Conservation (phyloP, 2,329 filamentous ascomycete genomes). For the Raffaelea ambrosiae region DNA sequence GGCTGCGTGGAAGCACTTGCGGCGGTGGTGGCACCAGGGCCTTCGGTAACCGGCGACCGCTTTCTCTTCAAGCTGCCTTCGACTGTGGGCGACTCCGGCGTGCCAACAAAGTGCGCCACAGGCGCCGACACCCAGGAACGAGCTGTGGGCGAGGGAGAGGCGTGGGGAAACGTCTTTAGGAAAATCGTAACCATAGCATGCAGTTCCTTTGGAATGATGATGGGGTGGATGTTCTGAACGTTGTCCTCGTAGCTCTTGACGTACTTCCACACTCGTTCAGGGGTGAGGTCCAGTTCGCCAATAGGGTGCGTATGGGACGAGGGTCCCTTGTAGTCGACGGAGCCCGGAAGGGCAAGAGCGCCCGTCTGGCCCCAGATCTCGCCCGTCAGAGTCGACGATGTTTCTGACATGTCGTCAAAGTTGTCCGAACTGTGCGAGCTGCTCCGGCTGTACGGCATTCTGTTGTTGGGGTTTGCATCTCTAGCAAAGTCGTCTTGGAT, state of each 20-base stretch:
- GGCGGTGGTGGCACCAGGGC: constrained; percentile 13
- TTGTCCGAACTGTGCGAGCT: constrained; percentile 28
- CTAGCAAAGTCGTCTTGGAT: too few species aligned
- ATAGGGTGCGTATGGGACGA: constrained; percentile 22
- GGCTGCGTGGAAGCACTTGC: constrained; percentile 7
- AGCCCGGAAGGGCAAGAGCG: constrained; percentile 32
- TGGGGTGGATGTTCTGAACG: constrained; percentile 58
- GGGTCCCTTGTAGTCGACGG: constrained; percentile 25
- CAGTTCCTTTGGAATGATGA: constrained; percentile 46
- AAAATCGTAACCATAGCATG: constrained; percentile 45
- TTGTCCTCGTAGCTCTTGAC: constrained; percentile 50
- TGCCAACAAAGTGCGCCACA: constrained; percentile 21
- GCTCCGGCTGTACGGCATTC: constrained; percentile 18
- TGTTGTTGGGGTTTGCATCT: not conserved
- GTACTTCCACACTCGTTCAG: constrained; percentile 40
- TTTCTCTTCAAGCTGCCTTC: constrained; percentile 42
- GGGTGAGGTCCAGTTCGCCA: constrained; percentile 46
- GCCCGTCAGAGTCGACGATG: constrained; percentile 41
- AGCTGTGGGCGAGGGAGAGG: not conserved
- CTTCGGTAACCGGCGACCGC: constrained; percentile 34
- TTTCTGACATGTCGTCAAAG: constrained; percentile 30
- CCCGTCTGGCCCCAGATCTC: constrained; percentile 54
- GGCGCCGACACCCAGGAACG: constrained; percentile 9
- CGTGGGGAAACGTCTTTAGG: constrained; percentile 24
- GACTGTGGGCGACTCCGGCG: constrained; percentile 1